Base-by-base conservation (phyloP, 1,284 basidiomycete species). In the Tilletia indica region DNA sequence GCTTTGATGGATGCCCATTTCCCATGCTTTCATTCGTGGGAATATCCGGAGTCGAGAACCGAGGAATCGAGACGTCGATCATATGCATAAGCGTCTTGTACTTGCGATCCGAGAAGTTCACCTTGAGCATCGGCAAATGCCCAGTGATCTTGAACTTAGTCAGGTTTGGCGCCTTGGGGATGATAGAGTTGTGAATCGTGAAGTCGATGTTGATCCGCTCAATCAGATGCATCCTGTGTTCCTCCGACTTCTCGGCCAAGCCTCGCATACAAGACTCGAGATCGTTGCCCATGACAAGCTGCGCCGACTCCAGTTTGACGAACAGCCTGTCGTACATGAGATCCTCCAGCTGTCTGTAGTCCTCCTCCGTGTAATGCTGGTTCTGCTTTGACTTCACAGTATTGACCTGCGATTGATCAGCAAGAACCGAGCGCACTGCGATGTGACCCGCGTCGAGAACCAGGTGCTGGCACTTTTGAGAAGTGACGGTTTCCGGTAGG, bases 361-460 rank as follows among this genome's bases (percentile, higher is more conserved):
- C 97, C 68, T 93, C 92, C 25, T 94, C 93, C 39, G 87, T 91
- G 85, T 97, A 98, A 80, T 92, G 88, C 81, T 91, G 89, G 67
- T 92, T 91, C 72, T 93, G 91, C 85, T 98, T 98, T 73, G 90
- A 87, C 56, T 93, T 90, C 42, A 99, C 89, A 49, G 91, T 90
- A 66, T 91, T 89, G 69, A 97, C 88, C 1, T 91, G 89, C 36
- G 89, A 88, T 86, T 97, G 93, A 81, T 93, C 90, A 1, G 91
- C 96, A 0, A 98, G 88, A 72, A 96, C 89, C 80, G 94, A 97
- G 80, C 92, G 91, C 58, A 99, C 91, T 0, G 94, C 89, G 76
- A 99, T 97, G 84, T 98, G 96, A 80, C 97, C 97, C 8, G 97
- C 97, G 84, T 99, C 97, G 67, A 99, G 88, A 16, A 99, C 90